Evolutionary conservation across 2,329 filamentous ascomycete species (phyloP).

Genomic region (Diplodia seriata): DNA sequence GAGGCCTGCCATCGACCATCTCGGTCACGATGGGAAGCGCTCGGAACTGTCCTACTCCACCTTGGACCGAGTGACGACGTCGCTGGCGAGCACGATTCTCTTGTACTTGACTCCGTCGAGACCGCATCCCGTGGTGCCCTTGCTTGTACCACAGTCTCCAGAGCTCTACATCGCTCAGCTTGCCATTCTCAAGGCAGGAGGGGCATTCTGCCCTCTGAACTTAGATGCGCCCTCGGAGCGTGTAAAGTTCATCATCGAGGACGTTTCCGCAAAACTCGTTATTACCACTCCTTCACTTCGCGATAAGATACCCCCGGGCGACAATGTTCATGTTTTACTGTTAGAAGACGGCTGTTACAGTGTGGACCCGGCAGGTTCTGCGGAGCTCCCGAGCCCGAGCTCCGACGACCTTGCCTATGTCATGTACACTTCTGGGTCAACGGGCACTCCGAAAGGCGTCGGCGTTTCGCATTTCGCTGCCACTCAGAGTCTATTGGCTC

Average conservation of each 20-base stretch:
- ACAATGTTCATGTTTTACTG: conserved; percentile 49
- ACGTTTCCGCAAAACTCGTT: conserved; percentile 73
- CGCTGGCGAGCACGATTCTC: conserved; percentile 62
- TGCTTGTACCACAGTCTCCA: conserved; percentile 78
- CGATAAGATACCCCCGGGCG: conserved; percentile 47
- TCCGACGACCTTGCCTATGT: conserved; percentile 73
- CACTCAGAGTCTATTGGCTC: conserved; percentile 82
- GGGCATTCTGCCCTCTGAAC: conserved; percentile 84
- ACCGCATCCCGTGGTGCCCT: conserved; percentile 66
- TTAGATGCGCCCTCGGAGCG: conserved; percentile 79
- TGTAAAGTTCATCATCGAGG: conserved; percentile 78
- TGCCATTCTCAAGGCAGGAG: conserved; percentile 80
- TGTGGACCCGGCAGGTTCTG: neutral
- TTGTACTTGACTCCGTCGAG: conserved; percentile 39
- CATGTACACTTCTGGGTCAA: conserved; percentile 93
- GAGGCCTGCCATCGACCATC: conserved; percentile 68
- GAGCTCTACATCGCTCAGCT: conserved; percentile 79
- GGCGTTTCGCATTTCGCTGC: conserved; percentile 79
- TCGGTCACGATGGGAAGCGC: conserved; percentile 56
- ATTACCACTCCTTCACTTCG: conserved; percentile 65
- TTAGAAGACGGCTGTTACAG: conserved; percentile 44
- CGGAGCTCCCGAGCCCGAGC: conserved; percentile 14
- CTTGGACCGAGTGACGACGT: conserved; percentile 65
- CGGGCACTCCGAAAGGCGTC: conserved; percentile 88
- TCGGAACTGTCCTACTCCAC: conserved; percentile 65